Conservation (phyloP, 1,284 basidiomycete genomes). For the Apiotrichum porosum region DNA sequence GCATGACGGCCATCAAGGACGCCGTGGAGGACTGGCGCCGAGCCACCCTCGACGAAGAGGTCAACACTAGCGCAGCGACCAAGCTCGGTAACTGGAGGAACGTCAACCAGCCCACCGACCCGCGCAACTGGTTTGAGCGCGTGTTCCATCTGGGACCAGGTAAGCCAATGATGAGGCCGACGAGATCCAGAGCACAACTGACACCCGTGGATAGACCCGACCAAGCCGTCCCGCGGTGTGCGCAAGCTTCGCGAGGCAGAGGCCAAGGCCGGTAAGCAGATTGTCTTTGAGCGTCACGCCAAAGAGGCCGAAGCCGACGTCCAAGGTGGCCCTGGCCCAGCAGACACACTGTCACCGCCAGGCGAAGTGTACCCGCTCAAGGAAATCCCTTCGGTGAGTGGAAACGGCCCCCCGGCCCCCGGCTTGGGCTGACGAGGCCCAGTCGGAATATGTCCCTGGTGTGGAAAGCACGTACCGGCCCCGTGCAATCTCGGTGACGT, state of each 20-base stretch:
- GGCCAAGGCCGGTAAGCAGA: slow-evolving; percentile 58
- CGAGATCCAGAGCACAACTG: background rate
- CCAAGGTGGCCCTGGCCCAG: slow-evolving; percentile 3
- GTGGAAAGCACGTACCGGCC: slow-evolving; percentile 10
- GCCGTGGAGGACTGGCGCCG: slow-evolving; percentile 90
- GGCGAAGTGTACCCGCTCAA: slow-evolving; percentile 24
- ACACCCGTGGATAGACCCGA: slow-evolving; percentile 21
- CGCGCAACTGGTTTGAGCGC: slow-evolving; percentile 68
- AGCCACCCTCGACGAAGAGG: slow-evolving; percentile 74
- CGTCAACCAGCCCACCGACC: slow-evolving; percentile 76
- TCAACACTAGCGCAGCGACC: slow-evolving; percentile 44
- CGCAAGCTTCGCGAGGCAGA: slow-evolving; percentile 78
- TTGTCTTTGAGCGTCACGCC: slow-evolving; percentile 56
- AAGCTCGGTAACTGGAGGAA: slow-evolving; percentile 79
- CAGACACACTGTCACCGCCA: background rate
- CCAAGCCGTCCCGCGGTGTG: slow-evolving; percentile 71
- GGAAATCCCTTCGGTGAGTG: slow-evolving; percentile 29
- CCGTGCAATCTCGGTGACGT: slow-evolving; percentile 16
- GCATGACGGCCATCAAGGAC: slow-evolving; percentile 90
- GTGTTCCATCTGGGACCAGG: slow-evolving; percentile 54
- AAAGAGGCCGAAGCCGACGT: slow-evolving; percentile 28
- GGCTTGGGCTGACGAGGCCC: background rate
- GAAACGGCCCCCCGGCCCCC: no score
- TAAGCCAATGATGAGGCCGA: slow-evolving; percentile 15
- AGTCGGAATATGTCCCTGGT: slow-evolving; percentile 14